Evolutionary conservation across 768 basidiomycete genomes (phyloP), one percentile per base, ranked within the genome.

Genomic region (Suillus subluteus): DNA sequence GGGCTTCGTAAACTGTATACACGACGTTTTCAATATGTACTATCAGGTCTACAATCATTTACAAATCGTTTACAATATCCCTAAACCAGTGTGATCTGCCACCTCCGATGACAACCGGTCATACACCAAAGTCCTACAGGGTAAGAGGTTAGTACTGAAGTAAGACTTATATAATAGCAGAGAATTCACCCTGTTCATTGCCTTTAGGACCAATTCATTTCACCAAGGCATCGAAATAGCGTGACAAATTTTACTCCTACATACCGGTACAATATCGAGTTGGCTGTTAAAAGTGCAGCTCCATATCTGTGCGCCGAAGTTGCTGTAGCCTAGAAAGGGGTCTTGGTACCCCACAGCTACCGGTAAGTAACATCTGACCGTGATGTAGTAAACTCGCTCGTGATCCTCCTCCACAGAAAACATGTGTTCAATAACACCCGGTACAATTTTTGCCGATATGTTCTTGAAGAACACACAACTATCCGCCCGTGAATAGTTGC

Each of bases 241-340:
- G 30, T 67, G 66, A 30, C 46, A 63, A n/a, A 63, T 46, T 30
- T 50, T 55, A 16, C 35, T 6, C 50, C 8, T 15, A 40, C 30
- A 37, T 1, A 64, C 35, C 4, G 63, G 58, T n/a, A 67, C n/a
- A 32, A 65, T 52, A 6, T 65, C 63, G 5, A 64, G 23, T 21
- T 64, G 23, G 7, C 5, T 32, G 1, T 23, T 30, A 4, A 55
- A 48, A 8, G 21, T 18, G 43, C 54, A 32, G n/a, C 55, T 48
- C 58, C 66, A 67, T 23, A 67, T 41, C 23, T 58, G n/a, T 13
- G 58, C 66, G 26, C 63, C 46, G 18, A 67, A 67, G 48, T 67
- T 58, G 18, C 37, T 26, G 37, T 67, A 67, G 4, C 18, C 40
- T 50, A 40, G 48, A 35, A 68, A 68, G 52, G 67, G 67, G 32